Evolutionary conservation across 352 stramenopile genomes (phyloP), one percentile per base, ranked within the genome.

Genomic region (Globisporangium spiculum): DNA sequence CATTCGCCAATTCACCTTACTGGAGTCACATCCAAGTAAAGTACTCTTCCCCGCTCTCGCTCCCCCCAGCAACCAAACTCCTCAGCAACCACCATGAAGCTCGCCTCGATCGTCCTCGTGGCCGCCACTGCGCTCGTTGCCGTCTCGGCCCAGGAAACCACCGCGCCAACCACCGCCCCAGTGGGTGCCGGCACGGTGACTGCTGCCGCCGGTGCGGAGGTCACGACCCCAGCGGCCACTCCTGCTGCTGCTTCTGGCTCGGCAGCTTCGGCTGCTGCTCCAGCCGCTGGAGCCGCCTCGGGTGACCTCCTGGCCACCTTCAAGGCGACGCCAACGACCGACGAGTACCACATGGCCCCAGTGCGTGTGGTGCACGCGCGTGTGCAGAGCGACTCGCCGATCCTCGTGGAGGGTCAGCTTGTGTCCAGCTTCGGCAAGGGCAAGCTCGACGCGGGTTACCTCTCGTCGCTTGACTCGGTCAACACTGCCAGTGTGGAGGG

Each of bases 401-500:
- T 86, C 14, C 67, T 87, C 10, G 73, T 90, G 9, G 74, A 91
- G 7, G 77, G 75, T 57, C 68, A 72, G 9, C 89, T 93, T 48
- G 79, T 89, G 36, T 91, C 84, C 18, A 81, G 74, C 69, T 91
- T 82, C 67, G 80, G 83, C 38, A 66, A 46, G 14, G 81, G 75
- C 24, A 77, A 90, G 7, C 75, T 91, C 8, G 71, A 83, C 10
- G 76, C 76, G 14, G 85, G 83, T 0, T 93, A 93, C 74, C 53
- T 83, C 16, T 82, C 80, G 48, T 75, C 66, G 10, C 77, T 93
- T 64, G 84, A 95, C 72, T 60, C 36, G 2, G 85, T 94, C 64
- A 94, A 94, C 72, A 90, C 83, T 5, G 87, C 84, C 20, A 81
- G 67, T 0, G 83, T 94, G 0, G 84, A 93, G 30, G 87, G 87